Conservation (phyloP, 139 green algal genomes). For the Choricystis sp. region DNA sequence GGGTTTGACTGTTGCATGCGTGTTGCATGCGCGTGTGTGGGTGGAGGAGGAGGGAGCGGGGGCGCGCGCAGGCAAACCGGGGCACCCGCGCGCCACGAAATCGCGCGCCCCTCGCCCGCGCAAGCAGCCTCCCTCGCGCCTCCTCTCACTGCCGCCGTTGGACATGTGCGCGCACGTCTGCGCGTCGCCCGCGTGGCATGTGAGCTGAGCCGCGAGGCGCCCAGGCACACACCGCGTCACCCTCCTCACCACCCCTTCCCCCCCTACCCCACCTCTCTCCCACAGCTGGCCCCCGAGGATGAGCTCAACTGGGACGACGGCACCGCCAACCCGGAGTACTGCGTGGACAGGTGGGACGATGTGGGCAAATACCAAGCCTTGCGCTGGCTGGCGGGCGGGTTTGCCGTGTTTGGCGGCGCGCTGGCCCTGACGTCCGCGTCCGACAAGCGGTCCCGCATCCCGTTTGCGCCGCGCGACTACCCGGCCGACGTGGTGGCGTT, state of each 20-base stretch:
- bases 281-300: neutral
- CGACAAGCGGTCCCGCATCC: neutral
- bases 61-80: too few species aligned
- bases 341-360: slow-evolving; percentile 32
- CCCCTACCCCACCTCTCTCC: neutral
- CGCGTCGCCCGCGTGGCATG: too few species aligned
- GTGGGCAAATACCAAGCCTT: slow-evolving; percentile 8
- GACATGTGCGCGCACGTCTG: too few species aligned
- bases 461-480: neutral
- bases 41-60: too few species aligned
- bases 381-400: neutral
- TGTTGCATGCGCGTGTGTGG: too few species aligned
- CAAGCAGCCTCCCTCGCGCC: too few species aligned
- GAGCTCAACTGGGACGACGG: slow-evolving; percentile 45
- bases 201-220: too few species aligned
- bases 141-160: too few species aligned
- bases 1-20: too few species aligned
- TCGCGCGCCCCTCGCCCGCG: too few species aligned
- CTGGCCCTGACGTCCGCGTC: neutral
- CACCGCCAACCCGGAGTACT: slow-evolving; percentile 38
- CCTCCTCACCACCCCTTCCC: neutral
- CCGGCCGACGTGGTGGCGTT: neutral
- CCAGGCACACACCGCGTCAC: too few species aligned
- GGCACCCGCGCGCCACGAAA: too few species aligned
- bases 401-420: neutral